A percentile compares a stretch with the other conserved stretches of the same genome.
Evolutionary conservation across 2,329 filamentous ascomycete species (phyloP).

Genomic region (Aspergillus nomiae): DNA sequence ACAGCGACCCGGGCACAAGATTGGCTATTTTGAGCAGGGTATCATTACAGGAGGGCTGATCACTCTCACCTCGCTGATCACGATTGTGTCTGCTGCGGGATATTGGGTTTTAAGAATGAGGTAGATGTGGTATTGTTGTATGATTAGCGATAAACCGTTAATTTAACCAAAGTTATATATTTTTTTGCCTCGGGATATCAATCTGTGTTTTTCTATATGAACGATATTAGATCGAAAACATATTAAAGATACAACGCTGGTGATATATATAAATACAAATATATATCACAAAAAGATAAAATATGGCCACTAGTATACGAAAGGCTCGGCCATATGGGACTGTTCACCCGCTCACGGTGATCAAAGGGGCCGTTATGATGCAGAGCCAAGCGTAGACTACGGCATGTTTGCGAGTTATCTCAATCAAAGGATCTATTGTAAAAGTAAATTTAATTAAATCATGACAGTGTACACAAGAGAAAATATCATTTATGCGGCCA

Average conservation of each 20-base stretch:
- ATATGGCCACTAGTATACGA: background rate
- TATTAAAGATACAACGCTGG: background rate
- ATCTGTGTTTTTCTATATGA: background rate
- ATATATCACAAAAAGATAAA: no score
- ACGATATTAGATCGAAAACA: rapidly evolving
- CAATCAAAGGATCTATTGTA: background rate
- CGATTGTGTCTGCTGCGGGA: constrained; percentile 25
- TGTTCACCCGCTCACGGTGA: no score
- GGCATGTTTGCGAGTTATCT: background rate
- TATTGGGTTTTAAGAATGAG: constrained; percentile 14
- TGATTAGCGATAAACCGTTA: background rate
- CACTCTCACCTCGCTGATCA: constrained; percentile 25
- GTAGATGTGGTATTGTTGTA: background rate
- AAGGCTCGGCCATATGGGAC: no score
- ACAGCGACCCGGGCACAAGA: constrained; percentile 27
- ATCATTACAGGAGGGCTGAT: constrained; percentile 39
- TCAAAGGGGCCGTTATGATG: background rate
- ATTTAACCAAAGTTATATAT: background rate
- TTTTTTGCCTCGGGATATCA: background rate
- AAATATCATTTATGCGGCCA: background rate
- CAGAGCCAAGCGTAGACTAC: rapidly evolving
- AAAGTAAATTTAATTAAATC: background rate
- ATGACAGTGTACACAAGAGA: background rate
- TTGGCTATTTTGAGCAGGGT: constrained; percentile 55
- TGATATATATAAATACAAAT: background rate